Evolutionary conservation across 768 basidiomycete species (phyloP).

Genomic region (Trametes cinnabarina): DNA sequence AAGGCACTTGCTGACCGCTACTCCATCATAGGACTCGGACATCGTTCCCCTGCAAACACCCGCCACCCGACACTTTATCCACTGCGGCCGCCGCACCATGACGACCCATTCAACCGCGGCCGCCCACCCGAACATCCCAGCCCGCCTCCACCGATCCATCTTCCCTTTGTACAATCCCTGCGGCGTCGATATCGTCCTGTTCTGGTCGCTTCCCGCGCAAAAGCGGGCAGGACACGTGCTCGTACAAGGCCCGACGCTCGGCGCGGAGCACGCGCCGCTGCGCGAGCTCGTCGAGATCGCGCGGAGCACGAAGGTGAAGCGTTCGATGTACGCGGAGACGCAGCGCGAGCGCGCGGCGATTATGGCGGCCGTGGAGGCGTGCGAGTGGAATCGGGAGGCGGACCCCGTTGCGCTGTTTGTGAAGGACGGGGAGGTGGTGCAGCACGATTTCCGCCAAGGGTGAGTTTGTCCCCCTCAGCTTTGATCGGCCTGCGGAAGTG

Average conservation of each 20-base stretch:
- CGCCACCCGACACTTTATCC: constrained; percentile 46
- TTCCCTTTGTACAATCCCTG: constrained; percentile 82
- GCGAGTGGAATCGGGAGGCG: constrained; percentile 79
- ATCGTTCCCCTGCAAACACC: constrained; percentile 24
- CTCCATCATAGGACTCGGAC: constrained; percentile 7
- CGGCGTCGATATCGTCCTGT: constrained; percentile 69
- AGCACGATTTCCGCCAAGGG: constrained; percentile 72
- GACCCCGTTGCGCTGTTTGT: constrained; percentile 63
- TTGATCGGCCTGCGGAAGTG: background rate
- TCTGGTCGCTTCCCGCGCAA: constrained; percentile 69
- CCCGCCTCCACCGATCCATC: constrained; percentile 47
- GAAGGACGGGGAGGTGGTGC: constrained; percentile 40
- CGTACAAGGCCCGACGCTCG: constrained; percentile 58
- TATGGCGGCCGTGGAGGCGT: constrained; percentile 60
- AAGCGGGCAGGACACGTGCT: constrained; percentile 60
- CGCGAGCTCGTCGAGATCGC: constrained; percentile 57
- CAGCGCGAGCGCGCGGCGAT: constrained; percentile 67
- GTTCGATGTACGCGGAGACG: constrained; percentile 92
- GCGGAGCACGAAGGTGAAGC: constrained; percentile 62
- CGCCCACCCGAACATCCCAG: constrained; percentile 58
- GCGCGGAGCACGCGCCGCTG: constrained; percentile 68
- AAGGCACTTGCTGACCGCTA: background rate
- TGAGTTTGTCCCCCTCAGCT: constrained; percentile 37
- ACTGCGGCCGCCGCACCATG: constrained; percentile 47
- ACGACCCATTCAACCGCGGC: constrained; percentile 35